Percentiles rank a stretch among this genome's conserved stretches.
These are phyloP conservation scores for Saccharomyces hybrid DNA, from an alignment of 1,139 yeast species.

Conservation along the genomic window DNA sequence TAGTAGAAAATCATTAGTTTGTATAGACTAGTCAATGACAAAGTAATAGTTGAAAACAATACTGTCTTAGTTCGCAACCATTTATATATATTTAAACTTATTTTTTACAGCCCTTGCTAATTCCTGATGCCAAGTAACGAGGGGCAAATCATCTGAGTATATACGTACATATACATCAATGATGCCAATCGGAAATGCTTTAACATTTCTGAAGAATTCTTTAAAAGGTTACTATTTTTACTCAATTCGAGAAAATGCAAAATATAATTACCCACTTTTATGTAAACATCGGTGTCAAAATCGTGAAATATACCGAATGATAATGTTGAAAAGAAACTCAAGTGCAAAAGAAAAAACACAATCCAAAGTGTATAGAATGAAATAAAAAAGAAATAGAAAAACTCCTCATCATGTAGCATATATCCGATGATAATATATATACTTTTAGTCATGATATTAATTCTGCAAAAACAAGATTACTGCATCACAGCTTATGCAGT, in stretches of 20 bases:
- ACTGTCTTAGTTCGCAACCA: too few species aligned
- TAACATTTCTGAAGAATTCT: neutral
- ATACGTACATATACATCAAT: neutral
- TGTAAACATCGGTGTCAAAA: neutral
- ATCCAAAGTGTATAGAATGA: neutral
- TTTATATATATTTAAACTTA: too few species aligned
- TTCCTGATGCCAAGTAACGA: neutral
- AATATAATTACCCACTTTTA: neutral
- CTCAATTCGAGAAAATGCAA: neutral
- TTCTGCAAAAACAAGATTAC: neutral
- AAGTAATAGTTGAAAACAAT: too few species aligned
- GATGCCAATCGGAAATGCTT: neutral
- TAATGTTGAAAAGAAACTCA: neutral
- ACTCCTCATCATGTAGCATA: neutral
- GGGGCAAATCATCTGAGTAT: neutral
- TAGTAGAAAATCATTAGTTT: too few species aligned
- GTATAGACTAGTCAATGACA: too few species aligned
- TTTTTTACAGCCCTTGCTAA: neutral
- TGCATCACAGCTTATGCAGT: neutral
- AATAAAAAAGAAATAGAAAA: neutral
- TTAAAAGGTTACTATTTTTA: neutral
- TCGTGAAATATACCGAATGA: neutral
- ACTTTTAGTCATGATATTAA: neutral
- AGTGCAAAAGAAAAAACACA: neutral
- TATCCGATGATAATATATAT: neutral